Conservation (phyloP, 225 moss, liverwort and hornwort species). For the Anthoceros angustus region DNA sequence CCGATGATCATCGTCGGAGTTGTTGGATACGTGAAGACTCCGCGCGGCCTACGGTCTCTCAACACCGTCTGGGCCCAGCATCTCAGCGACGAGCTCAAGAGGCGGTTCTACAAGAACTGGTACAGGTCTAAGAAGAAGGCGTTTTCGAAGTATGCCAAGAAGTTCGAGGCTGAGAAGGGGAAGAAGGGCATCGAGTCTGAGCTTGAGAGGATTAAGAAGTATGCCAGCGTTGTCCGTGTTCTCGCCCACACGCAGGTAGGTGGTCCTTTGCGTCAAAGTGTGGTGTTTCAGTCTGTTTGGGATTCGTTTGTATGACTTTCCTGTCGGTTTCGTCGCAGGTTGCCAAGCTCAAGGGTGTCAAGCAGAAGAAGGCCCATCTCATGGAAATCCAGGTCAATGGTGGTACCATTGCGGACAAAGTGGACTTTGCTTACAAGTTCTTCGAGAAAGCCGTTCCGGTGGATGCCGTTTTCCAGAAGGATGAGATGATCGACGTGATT, state of each 20-base stretch:
- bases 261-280: neutral
- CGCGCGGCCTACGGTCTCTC: conserved; percentile 40
- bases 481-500: conserved; percentile 72
- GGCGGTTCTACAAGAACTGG: conserved; percentile 61
- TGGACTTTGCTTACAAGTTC: conserved; percentile 56
- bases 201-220: conserved; percentile 79
- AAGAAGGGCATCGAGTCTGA: conserved; percentile 56
- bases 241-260: conserved; percentile 38
- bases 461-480: conserved; percentile 63
- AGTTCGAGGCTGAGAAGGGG: conserved; percentile 39
- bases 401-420: conserved; percentile 52
- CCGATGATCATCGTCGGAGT: conserved; percentile 58
- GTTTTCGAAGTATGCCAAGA: conserved; percentile 50
- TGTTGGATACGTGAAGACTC: conserved; percentile 73
- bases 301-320: neutral
- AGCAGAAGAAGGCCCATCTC: conserved; percentile 49
- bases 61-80: conserved; percentile 45
- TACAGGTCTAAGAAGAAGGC: conserved; percentile 60
- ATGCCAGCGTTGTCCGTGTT: conserved; percentile 43
- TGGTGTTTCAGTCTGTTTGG: neutral
- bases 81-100: conserved; percentile 61
- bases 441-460: conserved; percentile 59
- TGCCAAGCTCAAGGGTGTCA: conserved; percentile 39
- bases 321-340: conserved; percentile 16
- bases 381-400: conserved; percentile 69